Conservation (phyloP, 176 grass and related monocot species). For the Rhipidocladum racemiflorum region DNA sequence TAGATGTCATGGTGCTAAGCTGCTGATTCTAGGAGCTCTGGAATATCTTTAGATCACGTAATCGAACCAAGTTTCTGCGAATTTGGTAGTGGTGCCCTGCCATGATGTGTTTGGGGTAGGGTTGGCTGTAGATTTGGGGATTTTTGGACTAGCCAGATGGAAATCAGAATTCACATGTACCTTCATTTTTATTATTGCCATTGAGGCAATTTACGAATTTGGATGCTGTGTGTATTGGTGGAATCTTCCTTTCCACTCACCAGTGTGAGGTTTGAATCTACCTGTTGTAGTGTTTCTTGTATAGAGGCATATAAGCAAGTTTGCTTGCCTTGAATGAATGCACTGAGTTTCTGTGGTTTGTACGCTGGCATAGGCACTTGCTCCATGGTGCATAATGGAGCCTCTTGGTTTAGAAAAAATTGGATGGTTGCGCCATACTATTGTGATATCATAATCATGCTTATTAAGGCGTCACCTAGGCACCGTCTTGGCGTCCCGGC, state of each 20-base stretch:
- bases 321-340: neutral
- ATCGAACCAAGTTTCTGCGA: neutral
- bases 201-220: neutral
- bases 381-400: neutral
- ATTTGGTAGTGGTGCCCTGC: neutral
- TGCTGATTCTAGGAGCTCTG: neutral
- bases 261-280: neutral
- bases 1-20: neutral
- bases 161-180: neutral
- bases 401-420: neutral
- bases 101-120: neutral
- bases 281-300: neutral
- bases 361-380: neutral
- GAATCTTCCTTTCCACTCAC: neutral
- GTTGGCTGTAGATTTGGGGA: neutral
- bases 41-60: neutral
- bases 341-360: neutral
- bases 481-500: too few species aligned
- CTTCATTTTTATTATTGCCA: neutral
- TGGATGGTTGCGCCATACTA: neutral
- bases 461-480: too few species aligned
- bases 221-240: neutral
- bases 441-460: neutral
- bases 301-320: neutral
- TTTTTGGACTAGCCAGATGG: neutral